These are phyloP conservation scores for Eucalyptus cloeziana DNA, from an alignment of 345 rosid genomes.

Conservation along the genomic window DNA sequence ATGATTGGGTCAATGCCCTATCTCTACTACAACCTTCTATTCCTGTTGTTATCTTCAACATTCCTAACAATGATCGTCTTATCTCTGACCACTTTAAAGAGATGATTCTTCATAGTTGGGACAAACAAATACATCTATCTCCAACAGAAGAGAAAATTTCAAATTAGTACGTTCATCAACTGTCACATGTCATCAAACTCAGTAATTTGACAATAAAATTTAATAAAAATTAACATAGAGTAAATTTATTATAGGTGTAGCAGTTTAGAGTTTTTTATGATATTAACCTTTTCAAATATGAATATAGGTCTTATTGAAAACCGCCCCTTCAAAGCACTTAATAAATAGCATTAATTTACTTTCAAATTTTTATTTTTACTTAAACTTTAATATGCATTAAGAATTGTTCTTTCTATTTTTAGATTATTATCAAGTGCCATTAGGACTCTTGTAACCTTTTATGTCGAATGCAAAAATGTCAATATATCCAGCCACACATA, in stretches of 20 bases:
- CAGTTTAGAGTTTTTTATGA: too few species aligned
- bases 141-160: too few species aligned
- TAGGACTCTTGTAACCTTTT: background rate
- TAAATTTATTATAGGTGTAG: too few species aligned
- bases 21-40: too few species aligned
- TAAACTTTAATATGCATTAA: background rate
- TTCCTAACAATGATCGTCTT: too few species aligned
- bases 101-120: too few species aligned
- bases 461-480: background rate
- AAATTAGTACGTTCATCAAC: rapidly evolving
- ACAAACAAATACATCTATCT: too few species aligned
- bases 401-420: background rate
- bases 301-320: background rate
- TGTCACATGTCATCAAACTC: rapidly evolving
- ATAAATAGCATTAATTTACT: background rate
- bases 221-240: rapidly evolving
- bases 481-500: background rate
- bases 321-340: background rate
- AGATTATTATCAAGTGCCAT: background rate
- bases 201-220: too few species aligned
- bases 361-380: background rate
- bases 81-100: too few species aligned
- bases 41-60: too few species aligned
- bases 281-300: background rate
- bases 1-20: too few species aligned